phyloP scores from a whole-genome alignment of 495 filamentous ascomycete genomes.

The Lasiosphaeria miniovina region DNA sequence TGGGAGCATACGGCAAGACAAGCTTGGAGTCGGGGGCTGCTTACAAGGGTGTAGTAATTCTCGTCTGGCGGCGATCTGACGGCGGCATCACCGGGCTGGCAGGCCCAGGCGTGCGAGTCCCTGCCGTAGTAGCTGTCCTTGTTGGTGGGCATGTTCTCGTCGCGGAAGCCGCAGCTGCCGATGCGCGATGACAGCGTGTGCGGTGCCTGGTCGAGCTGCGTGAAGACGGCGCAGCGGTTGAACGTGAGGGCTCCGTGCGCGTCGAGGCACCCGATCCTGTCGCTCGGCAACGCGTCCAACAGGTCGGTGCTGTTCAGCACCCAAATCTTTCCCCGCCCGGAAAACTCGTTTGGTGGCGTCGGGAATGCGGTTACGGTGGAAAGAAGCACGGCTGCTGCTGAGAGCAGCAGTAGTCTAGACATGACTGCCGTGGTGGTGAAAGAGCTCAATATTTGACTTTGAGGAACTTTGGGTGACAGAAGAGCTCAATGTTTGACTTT shows the following conservation, averaged over 20 bases:
- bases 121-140: slow-evolving; percentile 35
- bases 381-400: too few relatives aligned
- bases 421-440: too few relatives aligned
- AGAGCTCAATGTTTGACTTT: too few relatives aligned
- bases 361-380: too few relatives aligned
- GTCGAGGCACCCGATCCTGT: slow-evolving; percentile 36
- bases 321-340: slow-evolving; percentile 28
- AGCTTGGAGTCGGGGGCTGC: not conserved
- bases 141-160: slow-evolving; percentile 29
- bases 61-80: slow-evolving; percentile 6
- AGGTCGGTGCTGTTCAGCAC: slow-evolving; percentile 29
- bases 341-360: slow-evolving; percentile 15
- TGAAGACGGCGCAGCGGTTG: slow-evolving; percentile 34
- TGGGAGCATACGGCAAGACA: too few relatives aligned
- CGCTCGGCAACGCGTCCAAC: slow-evolving; percentile 5
- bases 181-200: slow-evolving; percentile 26
- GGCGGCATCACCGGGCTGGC: slow-evolving; percentile 1
- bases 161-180: slow-evolving; percentile 33
- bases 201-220: slow-evolving; percentile 17
- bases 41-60: slow-evolving; percentile 31
- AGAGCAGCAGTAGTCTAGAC: too few relatives aligned
- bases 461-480: too few relatives aligned
- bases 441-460: too few relatives aligned
- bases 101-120: slow-evolving; percentile 26
- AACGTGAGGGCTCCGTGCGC: slow-evolving; percentile 21